Conservation (phyloP, 345 rosid species). For the Camelina hispida region DNA sequence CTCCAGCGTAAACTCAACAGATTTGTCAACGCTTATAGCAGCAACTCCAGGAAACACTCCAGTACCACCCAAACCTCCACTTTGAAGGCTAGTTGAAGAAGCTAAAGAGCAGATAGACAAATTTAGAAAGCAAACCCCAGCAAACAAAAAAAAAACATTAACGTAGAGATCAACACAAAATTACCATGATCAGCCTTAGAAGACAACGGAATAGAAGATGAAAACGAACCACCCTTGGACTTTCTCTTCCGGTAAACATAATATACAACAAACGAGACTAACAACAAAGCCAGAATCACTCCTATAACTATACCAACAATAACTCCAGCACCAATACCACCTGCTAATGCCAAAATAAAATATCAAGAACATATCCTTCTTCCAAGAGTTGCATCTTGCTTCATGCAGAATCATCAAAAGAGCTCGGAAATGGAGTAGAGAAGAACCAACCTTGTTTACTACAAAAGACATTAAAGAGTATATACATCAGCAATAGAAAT, state of each 20-base stretch:
- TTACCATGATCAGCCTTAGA: slow-evolving; percentile 50
- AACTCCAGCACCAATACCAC: slow-evolving; percentile 67
- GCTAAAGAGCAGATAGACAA: slow-evolving; percentile 33
- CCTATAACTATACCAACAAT: slow-evolving; percentile 70
- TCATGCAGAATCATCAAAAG: slow-evolving; percentile 35
- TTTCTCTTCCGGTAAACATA: slow-evolving; percentile 60
- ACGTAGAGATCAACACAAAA: slow-evolving; percentile 9
- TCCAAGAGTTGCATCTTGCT: slow-evolving; percentile 22
- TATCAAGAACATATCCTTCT: slow-evolving; percentile 7
- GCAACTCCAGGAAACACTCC: slow-evolving; percentile 54
- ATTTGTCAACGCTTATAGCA: slow-evolving; percentile 80
- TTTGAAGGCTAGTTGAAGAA: slow-evolving; percentile 42
- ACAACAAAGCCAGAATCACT: slow-evolving; percentile 48
- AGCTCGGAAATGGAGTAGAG: slow-evolving; percentile 29
- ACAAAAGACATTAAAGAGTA: slow-evolving; percentile 49
- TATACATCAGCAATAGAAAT: slow-evolving; percentile 19
- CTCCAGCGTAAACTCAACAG: slow-evolving; percentile 86
- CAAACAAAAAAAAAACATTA: not conserved
- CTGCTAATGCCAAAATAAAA: slow-evolving; percentile 22
- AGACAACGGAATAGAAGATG: slow-evolving; percentile 48
- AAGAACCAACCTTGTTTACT: slow-evolving; percentile 62
- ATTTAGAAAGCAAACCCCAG: not conserved
- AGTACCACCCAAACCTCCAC: slow-evolving; percentile 35
- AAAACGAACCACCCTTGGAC: slow-evolving; percentile 39
- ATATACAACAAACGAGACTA: slow-evolving; percentile 51